Conservation (phyloP, 495 filamentous ascomycete species). For the Monascus purpureus region DNA sequence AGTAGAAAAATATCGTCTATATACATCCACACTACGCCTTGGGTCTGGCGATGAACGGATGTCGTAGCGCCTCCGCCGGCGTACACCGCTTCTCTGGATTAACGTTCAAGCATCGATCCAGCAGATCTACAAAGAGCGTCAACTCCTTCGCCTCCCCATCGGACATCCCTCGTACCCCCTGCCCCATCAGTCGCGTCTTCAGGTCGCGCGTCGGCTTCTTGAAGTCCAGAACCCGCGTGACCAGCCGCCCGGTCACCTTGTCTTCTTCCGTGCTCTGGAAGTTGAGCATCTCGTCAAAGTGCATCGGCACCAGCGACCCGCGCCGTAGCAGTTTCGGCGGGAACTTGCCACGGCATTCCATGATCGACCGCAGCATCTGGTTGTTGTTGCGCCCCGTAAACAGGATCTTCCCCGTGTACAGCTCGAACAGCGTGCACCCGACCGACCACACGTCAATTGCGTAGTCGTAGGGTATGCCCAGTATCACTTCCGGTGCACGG, state of each 20-base stretch:
- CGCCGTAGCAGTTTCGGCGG: constrained; percentile 73
- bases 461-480: constrained; percentile 89
- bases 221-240: constrained; percentile 53
- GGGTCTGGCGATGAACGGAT: constrained; percentile 73
- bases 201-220: constrained; percentile 75
- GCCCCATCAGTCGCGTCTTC: constrained; percentile 57
- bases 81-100: constrained; percentile 91
- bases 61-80: constrained; percentile 71
- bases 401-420: constrained; percentile 94
- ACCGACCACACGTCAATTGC: constrained; percentile 96
- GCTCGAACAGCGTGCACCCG: constrained; percentile 90
- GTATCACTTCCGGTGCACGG: constrained; percentile 89
- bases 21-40: too few species aligned
- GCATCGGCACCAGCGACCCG: constrained; percentile 53
- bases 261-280: constrained; percentile 82
- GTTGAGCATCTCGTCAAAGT: constrained; percentile 80
- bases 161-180: constrained; percentile 52
- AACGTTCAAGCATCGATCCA: constrained; percentile 74
- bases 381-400: constrained; percentile 95
- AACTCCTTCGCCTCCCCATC: constrained; percentile 69
- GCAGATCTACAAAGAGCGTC: constrained; percentile 65
- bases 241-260: constrained; percentile 67
- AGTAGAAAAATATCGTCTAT: too few species aligned
- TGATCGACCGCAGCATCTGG: constrained; percentile 89
- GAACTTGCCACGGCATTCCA: constrained; percentile 92